Conservation (phyloP, 2,329 filamentous ascomycete species). For the Cordyceps javanica region DNA sequence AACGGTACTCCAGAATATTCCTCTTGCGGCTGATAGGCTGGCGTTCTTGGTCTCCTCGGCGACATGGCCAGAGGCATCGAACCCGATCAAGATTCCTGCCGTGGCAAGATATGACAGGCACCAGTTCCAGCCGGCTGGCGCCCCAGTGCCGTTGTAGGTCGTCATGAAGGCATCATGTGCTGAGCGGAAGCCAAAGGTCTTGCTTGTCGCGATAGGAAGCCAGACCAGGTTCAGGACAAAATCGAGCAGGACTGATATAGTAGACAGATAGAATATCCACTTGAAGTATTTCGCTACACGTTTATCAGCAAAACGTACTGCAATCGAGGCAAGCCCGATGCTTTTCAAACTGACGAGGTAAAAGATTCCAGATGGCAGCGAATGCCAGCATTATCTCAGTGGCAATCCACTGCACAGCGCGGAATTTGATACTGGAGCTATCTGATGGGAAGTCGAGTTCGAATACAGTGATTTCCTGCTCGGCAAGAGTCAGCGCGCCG, state of each 20-base stretch:
- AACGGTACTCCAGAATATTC: slow-evolving; percentile 55
- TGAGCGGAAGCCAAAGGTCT: slow-evolving; percentile 52
- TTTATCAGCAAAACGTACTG: not conserved
- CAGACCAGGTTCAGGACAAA: slow-evolving; percentile 55
- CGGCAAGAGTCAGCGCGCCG: not conserved
- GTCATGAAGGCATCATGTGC: slow-evolving; percentile 54
- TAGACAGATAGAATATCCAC: slow-evolving; percentile 45
- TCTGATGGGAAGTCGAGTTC: slow-evolving; percentile 49
- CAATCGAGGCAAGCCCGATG: too few species aligned
- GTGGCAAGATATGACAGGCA: slow-evolving; percentile 56
- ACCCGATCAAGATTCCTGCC: slow-evolving; percentile 54
- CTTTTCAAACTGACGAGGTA: slow-evolving; percentile 43
- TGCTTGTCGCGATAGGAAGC: slow-evolving; percentile 50
- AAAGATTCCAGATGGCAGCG: slow-evolving; percentile 43
- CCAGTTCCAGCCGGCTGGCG: slow-evolving; percentile 55
- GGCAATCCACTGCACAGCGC: slow-evolving; percentile 55
- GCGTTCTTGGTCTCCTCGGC: slow-evolving; percentile 57
- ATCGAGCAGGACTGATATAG: slow-evolving; percentile 47
- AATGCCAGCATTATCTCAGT: slow-evolving; percentile 45
- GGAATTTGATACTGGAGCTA: slow-evolving; percentile 46
- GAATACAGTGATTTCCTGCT: slow-evolving; percentile 52
- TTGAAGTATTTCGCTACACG: slow-evolving; percentile 37
- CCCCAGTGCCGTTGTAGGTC: slow-evolving; percentile 52
- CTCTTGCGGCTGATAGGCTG: slow-evolving; percentile 46
- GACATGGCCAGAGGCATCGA: slow-evolving; percentile 55